Conservation (phyloP, 169 alveolate genomes). For the Eimeria necatrix region DNA sequence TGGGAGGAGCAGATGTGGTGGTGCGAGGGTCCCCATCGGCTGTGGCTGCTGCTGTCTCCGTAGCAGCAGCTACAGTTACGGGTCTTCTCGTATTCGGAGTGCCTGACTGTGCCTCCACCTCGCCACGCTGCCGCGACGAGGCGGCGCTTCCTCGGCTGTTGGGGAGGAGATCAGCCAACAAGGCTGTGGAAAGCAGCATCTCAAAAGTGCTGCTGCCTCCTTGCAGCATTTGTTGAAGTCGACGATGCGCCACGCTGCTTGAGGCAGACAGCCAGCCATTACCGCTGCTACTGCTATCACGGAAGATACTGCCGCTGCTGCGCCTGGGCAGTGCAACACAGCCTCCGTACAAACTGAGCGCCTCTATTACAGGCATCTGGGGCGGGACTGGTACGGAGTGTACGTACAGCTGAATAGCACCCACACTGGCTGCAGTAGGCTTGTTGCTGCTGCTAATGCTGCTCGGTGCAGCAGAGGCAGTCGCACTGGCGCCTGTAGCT, state of each 20-base stretch:
- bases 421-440: conserved; percentile 16
- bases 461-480: neutral
- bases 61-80: neutral
- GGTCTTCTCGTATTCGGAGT: neutral
- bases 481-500: neutral
- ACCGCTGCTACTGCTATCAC: conserved; percentile 13
- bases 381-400: conserved; percentile 69
- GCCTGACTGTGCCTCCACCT: conserved; percentile 12
- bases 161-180: conserved; percentile 48
- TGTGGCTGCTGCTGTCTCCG: conserved; percentile 21
- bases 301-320: conserved; percentile 60
- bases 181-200: conserved; percentile 55
- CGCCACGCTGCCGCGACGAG: conserved; percentile 34
- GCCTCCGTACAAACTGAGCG: conserved; percentile 70
- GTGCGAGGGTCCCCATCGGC: conserved; percentile 3
- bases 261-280: conserved; percentile 41
- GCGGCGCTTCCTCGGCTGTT: neutral
- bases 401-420: conserved; percentile 65
- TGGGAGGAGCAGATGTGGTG: conserved; percentile 22
- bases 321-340: conserved; percentile 40
- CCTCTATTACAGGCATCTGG: conserved; percentile 79
- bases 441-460: conserved; percentile 32
- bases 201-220: conserved; percentile 60
- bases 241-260: conserved; percentile 43
- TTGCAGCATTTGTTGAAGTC: conserved; percentile 60